phyloP scores from a whole-genome alignment of 495 filamentous ascomycete species.

The Xylaria telfairii region DNA sequence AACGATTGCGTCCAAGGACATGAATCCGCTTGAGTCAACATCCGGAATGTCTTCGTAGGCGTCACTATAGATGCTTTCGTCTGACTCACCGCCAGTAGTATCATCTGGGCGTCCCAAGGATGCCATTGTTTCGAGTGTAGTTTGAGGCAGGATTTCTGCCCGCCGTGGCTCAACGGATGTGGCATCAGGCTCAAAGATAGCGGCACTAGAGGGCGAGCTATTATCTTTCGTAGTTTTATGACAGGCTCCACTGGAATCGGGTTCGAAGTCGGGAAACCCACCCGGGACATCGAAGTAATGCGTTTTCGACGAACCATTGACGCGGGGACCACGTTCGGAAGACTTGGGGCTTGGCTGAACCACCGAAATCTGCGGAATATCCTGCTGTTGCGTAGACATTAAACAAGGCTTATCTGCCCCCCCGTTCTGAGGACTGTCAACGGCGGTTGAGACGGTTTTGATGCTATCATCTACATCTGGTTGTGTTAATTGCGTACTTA shows the following conservation, averaged over 20 bases:
- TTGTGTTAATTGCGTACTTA: constrained; percentile 26
- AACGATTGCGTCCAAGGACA: constrained; percentile 84
- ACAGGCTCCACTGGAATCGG: constrained; percentile 28
- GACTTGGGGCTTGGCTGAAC: constrained; percentile 43
- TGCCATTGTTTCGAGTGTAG: constrained; percentile 32
- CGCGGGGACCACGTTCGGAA: constrained; percentile 15
- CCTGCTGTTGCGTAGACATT: background rate
- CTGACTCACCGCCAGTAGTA: constrained; percentile 30
- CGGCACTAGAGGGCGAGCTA: background rate
- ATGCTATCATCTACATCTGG: constrained; percentile 22
- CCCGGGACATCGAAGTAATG: constrained; percentile 51
- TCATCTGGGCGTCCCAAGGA: constrained; percentile 17
- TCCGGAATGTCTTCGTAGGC: constrained; percentile 79
- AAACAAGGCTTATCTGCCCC: background rate
- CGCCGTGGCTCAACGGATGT: constrained; percentile 25
- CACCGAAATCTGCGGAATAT: constrained; percentile 43
- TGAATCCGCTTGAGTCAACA: constrained; percentile 73
- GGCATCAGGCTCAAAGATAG: constrained; percentile 33
- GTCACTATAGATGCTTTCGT: constrained; percentile 81
- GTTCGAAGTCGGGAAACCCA: constrained; percentile 50
- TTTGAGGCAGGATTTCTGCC: constrained; percentile 28
- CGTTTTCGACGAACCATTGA: constrained; percentile 21
- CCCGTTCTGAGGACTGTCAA: constrained; percentile 5
- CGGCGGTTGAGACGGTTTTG: constrained; percentile 18
- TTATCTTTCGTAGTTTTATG: background rate